These are phyloP conservation scores for Biscogniauxia mediterranea DNA, from an alignment of 2,329 filamentous ascomycete species.

Conservation along the genomic window DNA sequence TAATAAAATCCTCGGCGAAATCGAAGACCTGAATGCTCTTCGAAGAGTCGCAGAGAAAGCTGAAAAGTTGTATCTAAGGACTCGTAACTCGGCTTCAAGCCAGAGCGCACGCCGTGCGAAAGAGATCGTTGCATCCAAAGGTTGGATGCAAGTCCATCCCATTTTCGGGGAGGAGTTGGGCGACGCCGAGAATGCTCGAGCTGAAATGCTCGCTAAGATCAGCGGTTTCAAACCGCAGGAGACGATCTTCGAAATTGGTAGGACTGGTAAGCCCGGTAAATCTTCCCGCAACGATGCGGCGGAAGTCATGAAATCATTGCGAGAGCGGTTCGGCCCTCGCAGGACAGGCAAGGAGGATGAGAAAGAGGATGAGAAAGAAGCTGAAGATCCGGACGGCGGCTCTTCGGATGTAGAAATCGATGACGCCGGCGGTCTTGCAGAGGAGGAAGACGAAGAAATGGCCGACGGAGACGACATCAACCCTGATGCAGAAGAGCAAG, in stretches of 20 bases:
- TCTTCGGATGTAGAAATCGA: constrained; percentile 11
- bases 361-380: constrained; percentile 45
- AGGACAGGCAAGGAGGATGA: constrained; percentile 44
- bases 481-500: constrained; percentile 36
- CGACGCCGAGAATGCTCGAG: constrained; percentile 66
- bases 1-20: constrained; percentile 72
- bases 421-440: constrained; percentile 17
- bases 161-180: constrained; percentile 73
- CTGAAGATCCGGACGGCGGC: constrained; percentile 29
- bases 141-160: constrained; percentile 73
- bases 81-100: constrained; percentile 82
- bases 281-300: constrained; percentile 57
- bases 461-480: constrained; percentile 34
- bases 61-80: constrained; percentile 88
- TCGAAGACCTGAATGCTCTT: constrained; percentile 69
- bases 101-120: constrained; percentile 89
- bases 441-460: constrained; percentile 31
- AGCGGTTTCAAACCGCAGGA: constrained; percentile 86
- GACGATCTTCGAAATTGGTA: constrained; percentile 93
- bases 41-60: constrained; percentile 78
- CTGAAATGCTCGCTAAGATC: constrained; percentile 84
- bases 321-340: constrained; percentile 65
- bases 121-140: constrained; percentile 67
- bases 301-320: constrained; percentile 71
- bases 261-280: constrained; percentile 59